phyloP scores from a whole-genome alignment of 1,139 yeast species.

The Oligophagozyma castellii region DNA sequence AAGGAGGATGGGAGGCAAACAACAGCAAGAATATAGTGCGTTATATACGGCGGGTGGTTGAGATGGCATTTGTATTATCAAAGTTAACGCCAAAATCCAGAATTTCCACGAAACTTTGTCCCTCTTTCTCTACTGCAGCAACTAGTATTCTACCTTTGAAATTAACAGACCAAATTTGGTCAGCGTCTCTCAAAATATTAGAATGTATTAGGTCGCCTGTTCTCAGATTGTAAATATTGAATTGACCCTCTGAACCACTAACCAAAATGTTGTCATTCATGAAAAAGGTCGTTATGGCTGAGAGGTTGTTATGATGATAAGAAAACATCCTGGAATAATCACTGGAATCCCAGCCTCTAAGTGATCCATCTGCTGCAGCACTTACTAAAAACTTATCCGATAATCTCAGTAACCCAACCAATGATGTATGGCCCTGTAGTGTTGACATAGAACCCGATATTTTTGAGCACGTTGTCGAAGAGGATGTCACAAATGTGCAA shows the following conservation, averaged over 20 bases:
- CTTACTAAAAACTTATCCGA: conserved; percentile 74
- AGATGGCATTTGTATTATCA: too few species aligned
- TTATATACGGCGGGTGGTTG: too few species aligned
- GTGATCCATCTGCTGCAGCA: conserved; percentile 91
- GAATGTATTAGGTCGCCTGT: conserved; percentile 60
- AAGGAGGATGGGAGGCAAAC: too few species aligned
- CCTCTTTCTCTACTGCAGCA: conserved; percentile 72
- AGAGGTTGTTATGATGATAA: conserved; percentile 69
- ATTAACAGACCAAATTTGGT: conserved; percentile 89
- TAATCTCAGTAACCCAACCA: conserved; percentile 77
- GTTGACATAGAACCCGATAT: conserved; percentile 21
- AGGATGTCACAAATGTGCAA: conserved; percentile 15
- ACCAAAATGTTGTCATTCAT: conserved; percentile 76
- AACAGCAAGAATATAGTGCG: too few species aligned
- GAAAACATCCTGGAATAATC: conserved; percentile 57
- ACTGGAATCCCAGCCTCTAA: conserved; percentile 85
- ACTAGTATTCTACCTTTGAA: conserved; percentile 77
- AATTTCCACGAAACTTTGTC: conserved; percentile 62
- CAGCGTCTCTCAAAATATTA: conserved; percentile 63
- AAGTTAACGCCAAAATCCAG: conserved; percentile 61
- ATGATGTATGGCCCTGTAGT: conserved; percentile 65
- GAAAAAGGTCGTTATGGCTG: conserved; percentile 89
- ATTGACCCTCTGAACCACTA: conserved; percentile 76
- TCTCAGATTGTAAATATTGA: conserved; percentile 73
- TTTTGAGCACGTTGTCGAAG: conserved; percentile 17